A percentile compares a stretch with the other conserved stretches of the same genome.
phyloP scores from a whole-genome alignment of 2,329 filamentous ascomycete species.

The Colletotrichum limetticola region DNA sequence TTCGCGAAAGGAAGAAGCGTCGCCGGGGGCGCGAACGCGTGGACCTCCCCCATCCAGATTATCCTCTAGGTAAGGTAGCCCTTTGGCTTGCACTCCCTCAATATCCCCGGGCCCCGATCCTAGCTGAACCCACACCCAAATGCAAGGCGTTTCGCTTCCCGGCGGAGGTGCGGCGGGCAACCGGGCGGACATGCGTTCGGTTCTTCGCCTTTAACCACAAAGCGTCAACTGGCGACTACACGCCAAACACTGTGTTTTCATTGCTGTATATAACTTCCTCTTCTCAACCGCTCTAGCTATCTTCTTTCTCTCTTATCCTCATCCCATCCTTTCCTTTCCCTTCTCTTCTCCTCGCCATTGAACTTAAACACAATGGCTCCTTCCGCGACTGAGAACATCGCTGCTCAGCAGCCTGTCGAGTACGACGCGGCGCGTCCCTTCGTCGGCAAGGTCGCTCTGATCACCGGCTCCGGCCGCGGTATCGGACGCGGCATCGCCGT shows the following conservation, averaged over 20 bases:
- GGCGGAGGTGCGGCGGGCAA: conserved; percentile 28
- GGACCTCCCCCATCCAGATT: conserved; percentile 11
- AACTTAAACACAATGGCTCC: conserved; percentile 41
- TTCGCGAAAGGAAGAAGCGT: conserved; percentile 3
- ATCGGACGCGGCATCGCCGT: conserved; percentile 75
- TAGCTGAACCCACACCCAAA: conserved; percentile 24
- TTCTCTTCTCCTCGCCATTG: neutral
- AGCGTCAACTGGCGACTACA: neutral
- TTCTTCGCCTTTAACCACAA: conserved; percentile 4
- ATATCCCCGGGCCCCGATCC: conserved; percentile 18
- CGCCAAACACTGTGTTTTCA: neutral
- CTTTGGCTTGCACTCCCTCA: neutral
- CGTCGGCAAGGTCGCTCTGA: conserved; percentile 65
- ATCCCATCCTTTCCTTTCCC: conserved; percentile 3
- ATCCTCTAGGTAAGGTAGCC: neutral
- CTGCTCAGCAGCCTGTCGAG: conserved; percentile 38
- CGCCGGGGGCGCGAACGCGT: conserved; percentile 13
- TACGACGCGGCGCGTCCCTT: conserved; percentile 50
- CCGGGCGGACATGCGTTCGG: conserved; percentile 33
- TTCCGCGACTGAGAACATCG: conserved; percentile 36
- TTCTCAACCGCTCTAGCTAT: neutral
- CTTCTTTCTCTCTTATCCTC: neutral
- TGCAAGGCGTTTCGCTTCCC: conserved; percentile 30
- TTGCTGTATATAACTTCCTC: conserved; percentile 26
- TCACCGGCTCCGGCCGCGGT: conserved; percentile 74